Conservation (phyloP, 75 land plant genomes). For the Chamaecyparis obtusa region DNA sequence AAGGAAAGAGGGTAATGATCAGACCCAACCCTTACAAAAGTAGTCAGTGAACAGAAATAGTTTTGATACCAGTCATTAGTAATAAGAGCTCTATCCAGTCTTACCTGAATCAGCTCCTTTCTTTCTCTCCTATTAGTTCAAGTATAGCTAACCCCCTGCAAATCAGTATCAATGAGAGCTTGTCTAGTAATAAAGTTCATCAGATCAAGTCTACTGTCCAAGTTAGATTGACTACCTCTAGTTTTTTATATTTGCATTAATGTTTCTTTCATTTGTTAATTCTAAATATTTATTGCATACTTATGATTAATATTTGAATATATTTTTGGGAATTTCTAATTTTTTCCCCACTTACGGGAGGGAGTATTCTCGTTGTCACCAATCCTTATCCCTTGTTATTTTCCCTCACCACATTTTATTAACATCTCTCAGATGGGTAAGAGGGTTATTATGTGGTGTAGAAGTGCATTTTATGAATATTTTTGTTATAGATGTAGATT, state of each 20-base stretch:
- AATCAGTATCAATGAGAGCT: too few species aligned
- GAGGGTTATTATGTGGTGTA: background rate
- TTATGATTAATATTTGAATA: background rate
- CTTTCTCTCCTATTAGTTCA: too few species aligned
- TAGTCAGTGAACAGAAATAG: too few species aligned
- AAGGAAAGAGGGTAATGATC: too few species aligned
- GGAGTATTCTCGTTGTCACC: background rate
- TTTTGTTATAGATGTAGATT: background rate
- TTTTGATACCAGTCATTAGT: too few species aligned
- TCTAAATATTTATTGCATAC: background rate
- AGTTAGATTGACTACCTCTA: too few species aligned
- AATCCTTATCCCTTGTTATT: background rate
- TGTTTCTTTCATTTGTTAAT: background rate
- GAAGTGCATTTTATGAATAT: background rate
- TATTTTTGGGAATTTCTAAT: background rate
- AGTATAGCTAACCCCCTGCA: too few species aligned
- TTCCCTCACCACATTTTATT: background rate
- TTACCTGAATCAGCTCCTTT: too few species aligned
- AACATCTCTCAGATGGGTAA: background rate
- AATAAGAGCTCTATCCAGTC: too few species aligned
- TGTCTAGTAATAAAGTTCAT: too few species aligned
- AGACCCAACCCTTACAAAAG: too few species aligned
- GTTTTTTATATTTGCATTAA: background rate
- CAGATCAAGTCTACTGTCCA: too few species aligned
- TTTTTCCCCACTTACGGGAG: background rate